Percentiles rank a stretch among this genome's conserved stretches.
phyloP scores from a whole-genome alignment of 768 basidiomycete species.

The Termitomyces sp. region DNA sequence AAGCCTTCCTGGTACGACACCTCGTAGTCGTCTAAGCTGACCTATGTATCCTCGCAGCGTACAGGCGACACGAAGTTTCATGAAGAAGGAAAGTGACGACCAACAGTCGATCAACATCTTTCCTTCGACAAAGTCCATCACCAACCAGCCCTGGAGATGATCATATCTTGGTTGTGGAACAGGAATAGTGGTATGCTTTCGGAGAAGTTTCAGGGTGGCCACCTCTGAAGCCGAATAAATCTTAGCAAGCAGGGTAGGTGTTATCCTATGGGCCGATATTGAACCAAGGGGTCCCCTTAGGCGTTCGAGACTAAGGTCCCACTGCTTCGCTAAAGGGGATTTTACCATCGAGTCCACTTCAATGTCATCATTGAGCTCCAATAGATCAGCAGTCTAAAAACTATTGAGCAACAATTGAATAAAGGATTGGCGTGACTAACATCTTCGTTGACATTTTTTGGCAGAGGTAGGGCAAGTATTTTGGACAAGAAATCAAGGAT shows the following conservation, averaged over 20 bases:
- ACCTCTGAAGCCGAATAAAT: background rate
- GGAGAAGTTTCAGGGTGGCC: background rate
- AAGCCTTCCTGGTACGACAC: slow-evolving; percentile 1
- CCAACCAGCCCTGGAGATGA: background rate
- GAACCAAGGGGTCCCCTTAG: background rate
- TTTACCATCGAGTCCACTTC: background rate
- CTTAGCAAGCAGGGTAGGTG: slow-evolving; percentile 2
- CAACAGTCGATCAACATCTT: slow-evolving; percentile 18
- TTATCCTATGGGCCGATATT: background rate
- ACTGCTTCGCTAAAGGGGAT: background rate
- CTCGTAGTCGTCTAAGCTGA: slow-evolving; percentile 16
- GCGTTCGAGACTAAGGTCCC: background rate
- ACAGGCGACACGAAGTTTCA: slow-evolving; percentile 19
- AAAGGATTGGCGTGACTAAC: background rate
- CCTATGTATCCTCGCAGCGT: slow-evolving; percentile 21
- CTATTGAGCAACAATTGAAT: background rate
- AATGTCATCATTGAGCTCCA: background rate
- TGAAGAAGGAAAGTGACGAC: slow-evolving; percentile 15
- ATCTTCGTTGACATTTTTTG: background rate
- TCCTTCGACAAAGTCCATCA: slow-evolving; percentile 23
- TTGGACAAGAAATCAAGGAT: background rate
- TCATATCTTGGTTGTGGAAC: background rate
- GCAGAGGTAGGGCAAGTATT: background rate
- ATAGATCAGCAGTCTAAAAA: background rate
- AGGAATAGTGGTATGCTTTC: slow-evolving; percentile 5